Base-by-base conservation (phyloP, 495 filamentous ascomycete genomes). In the Jackrogersella minutella region DNA sequence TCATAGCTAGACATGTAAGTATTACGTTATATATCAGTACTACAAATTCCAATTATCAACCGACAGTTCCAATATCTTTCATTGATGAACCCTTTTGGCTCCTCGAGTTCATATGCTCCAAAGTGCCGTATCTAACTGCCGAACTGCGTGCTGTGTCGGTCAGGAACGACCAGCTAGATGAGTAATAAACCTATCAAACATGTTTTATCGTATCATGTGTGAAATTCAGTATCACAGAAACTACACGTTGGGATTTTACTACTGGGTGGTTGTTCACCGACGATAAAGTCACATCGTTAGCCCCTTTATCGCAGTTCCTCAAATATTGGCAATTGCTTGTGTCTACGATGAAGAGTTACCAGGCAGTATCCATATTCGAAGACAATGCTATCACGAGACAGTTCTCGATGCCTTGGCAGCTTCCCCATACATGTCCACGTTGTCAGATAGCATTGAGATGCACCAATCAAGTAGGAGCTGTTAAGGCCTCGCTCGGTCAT, bases 401-500 rank as follows among this genome's bases (percentile, higher is more conserved):
- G 47, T 21, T 19, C 28, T 19, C 30, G 30, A 28, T 51, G 26
- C n/a, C 30, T 51, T 51, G 30, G 47, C 28, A 21, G 8, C 16
- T 30, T 30, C 46, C 26, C 28, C 5, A 19, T 46, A 50, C 47
- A 33, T 51, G 36, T 7, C 7, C 36, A 36, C 16, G 22, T 14
- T 17, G 6, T 41, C 16, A 37, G 37, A 31, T 53, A 43, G 34
- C 16, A 9, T 2, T 6, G 13, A 0, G 1, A n/a, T 5, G 10
- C 10, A 24, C 64, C 64, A 67, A 62, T 62, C 33, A 19, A 13
- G 46, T 26, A 31, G 7, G n/a, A 19, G 16, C 1, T 24, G 39
- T 46, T 54, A 11, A n/a, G 19, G 39, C 31, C 19, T 14, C 34
- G 37, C 22, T 57, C 37, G 51, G 58, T 51, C 22, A 21, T 61